phyloP scores from a whole-genome alignment of 2,329 filamentous ascomycete species.

The Nothopassalora personata region DNA sequence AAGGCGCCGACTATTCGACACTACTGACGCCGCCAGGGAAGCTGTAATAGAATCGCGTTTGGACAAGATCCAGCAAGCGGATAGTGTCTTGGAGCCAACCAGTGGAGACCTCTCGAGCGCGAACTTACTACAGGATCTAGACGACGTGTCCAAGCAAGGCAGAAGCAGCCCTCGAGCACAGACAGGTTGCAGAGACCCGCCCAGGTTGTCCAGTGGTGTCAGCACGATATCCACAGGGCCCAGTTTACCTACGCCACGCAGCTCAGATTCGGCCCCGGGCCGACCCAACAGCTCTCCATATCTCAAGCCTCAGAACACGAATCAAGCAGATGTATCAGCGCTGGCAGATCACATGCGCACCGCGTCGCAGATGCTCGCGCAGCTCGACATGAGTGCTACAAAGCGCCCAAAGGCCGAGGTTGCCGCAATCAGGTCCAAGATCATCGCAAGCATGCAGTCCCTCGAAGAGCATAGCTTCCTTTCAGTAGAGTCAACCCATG shows the following conservation, averaged over 20 bases:
- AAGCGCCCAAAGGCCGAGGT: conserved; percentile 77
- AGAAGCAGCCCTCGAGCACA: conserved; percentile 20
- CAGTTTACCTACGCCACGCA: conserved; percentile 61
- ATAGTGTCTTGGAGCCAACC: conserved; percentile 79
- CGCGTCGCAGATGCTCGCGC: conserved; percentile 79
- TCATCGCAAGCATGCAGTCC: conserved; percentile 85
- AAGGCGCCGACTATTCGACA: conserved; percentile 48
- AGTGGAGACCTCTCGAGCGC: conserved; percentile 73
- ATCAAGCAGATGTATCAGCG: conserved; percentile 76
- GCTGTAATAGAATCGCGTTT: conserved; percentile 39
- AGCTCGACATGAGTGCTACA: conserved; percentile 72
- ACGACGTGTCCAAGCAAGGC: conserved; percentile 44
- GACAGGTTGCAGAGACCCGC: conserved; percentile 32
- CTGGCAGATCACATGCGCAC: conserved; percentile 83
- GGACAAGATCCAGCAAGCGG: conserved; percentile 42
- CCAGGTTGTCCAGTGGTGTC: conserved; percentile 57
- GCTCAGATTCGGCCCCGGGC: conserved; percentile 53
- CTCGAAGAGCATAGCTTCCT: conserved; percentile 82
- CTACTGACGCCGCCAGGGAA: conserved; percentile 57
- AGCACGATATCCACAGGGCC: conserved; percentile 57
- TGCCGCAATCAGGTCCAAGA: conserved; percentile 76
- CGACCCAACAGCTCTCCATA: conserved; percentile 60
- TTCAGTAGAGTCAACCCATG: conserved; percentile 59
- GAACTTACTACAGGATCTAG: conserved; percentile 56
- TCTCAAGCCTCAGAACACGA: conserved; percentile 50